Evolutionary conservation across 2,329 filamentous ascomycete genomes (phyloP).

Genomic region (Beauveria varroae): DNA sequence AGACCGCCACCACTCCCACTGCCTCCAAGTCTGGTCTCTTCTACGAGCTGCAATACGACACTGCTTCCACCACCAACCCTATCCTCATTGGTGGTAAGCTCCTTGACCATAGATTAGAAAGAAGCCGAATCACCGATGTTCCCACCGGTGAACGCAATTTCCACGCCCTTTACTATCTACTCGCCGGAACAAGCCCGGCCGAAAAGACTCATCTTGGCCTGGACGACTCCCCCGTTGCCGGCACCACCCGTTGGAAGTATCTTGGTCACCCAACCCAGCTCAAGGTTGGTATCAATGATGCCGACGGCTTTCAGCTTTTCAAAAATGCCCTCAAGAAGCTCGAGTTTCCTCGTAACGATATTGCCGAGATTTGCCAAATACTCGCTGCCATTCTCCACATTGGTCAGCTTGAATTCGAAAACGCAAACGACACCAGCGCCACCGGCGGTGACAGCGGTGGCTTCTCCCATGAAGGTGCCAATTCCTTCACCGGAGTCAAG

Average conservation of each 20-base stretch:
- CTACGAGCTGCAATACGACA: slow-evolving; percentile 95
- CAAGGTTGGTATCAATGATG: slow-evolving; percentile 93
- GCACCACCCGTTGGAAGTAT: slow-evolving; percentile 86
- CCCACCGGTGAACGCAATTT: slow-evolving; percentile 96
- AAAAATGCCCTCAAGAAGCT: slow-evolving; percentile 91
- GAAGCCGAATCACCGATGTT: slow-evolving; percentile 83
- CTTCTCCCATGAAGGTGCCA: slow-evolving; percentile 89
- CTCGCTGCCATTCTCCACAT: slow-evolving; percentile 94
- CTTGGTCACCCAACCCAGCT: slow-evolving; percentile 93
- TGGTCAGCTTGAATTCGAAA: slow-evolving; percentile 90
- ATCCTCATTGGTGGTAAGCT: slow-evolving; percentile 90
- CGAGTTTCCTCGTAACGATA: slow-evolving; percentile 87
- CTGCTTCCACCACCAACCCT: slow-evolving; percentile 73
- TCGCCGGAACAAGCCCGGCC: slow-evolving; percentile 82
- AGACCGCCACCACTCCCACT: slow-evolving; percentile 89
- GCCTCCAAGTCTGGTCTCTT: slow-evolving; percentile 94
- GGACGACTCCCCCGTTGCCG: slow-evolving; percentile 42
- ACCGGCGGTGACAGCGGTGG: slow-evolving; percentile 88
- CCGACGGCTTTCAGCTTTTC: slow-evolving; percentile 93
- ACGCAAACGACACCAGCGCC: slow-evolving; percentile 68
- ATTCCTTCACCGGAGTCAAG: slow-evolving; percentile 77
- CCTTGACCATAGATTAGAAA: slow-evolving; percentile 84
- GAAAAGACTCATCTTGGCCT: slow-evolving; percentile 80
- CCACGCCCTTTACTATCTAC: slow-evolving; percentile 89
- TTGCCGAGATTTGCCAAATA: slow-evolving; percentile 94